A percentile compares a stretch with the other conserved stretches of the same genome.
These are phyloP conservation scores for Schizosaccharomyces octosporus DNA, from an alignment of 805 yeast genomes.

Conservation along the genomic window DNA sequence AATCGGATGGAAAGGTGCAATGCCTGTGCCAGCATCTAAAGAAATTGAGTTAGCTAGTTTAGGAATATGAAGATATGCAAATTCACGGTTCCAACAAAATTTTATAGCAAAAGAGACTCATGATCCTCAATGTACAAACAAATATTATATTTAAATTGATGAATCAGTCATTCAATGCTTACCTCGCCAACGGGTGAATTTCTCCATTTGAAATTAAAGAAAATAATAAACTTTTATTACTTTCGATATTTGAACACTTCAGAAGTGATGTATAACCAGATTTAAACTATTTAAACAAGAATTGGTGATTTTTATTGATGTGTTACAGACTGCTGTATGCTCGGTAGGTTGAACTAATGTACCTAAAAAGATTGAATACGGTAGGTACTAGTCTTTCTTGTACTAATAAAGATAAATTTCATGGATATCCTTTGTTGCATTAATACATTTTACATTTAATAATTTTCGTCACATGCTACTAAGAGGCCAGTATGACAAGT, in stretches of 20 bases:
- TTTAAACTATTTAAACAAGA: not conserved
- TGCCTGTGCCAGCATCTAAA: conserved; percentile 1
- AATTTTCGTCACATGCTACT: too few species aligned
- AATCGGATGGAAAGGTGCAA: conserved; percentile 1
- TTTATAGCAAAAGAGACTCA: too few species aligned
- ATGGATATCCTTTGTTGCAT: not conserved
- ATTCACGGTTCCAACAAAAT: too few species aligned
- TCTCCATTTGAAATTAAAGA: not conserved
- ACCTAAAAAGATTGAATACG: too few species aligned
- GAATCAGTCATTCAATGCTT: not conserved
- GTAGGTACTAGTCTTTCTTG: too few species aligned
- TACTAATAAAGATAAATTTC: too few species aligned
- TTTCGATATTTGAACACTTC: not conserved
- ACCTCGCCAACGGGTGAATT: conserved; percentile 3
- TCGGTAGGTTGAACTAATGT: too few species aligned
- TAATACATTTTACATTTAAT: not conserved
- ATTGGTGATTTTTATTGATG: too few species aligned
- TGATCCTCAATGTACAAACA: too few species aligned
- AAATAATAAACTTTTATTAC: not conserved
- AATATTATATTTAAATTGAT: not conserved
- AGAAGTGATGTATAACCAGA: not conserved
- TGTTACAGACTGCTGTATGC: too few species aligned
- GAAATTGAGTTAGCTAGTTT: not conserved
- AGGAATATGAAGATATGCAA: not conserved
- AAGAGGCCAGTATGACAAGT: not conserved